Evolutionary conservation across 176 grass and related monocot genomes (phyloP).

Genomic region (Carex kokanica): DNA sequence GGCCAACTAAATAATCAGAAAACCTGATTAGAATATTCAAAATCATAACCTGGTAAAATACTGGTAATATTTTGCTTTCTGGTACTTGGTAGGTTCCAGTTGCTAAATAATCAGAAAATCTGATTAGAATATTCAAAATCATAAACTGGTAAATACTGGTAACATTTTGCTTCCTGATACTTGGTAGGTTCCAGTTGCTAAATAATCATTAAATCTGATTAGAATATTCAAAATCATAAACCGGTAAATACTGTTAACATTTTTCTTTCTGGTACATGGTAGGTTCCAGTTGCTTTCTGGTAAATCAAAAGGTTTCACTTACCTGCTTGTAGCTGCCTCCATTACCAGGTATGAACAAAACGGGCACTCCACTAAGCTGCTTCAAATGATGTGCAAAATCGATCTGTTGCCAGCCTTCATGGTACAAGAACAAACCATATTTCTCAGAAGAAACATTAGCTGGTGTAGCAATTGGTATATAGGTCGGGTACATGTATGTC

Average conservation of each 20-base stretch:
- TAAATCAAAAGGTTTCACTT: background rate
- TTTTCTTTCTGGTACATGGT: background rate
- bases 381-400: slow-evolving; percentile 68
- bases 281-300: background rate
- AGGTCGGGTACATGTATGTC: slow-evolving; percentile 99
- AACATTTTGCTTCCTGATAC: background rate
- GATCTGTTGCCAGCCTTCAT: slow-evolving; percentile 97
- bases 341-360: slow-evolving; percentile 92
- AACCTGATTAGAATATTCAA: background rate
- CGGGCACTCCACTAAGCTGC: slow-evolving; percentile 60
- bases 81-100: background rate
- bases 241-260: background rate
- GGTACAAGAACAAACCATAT: slow-evolving; percentile 89
- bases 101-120: background rate
- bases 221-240: background rate
- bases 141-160: background rate
- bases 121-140: background rate
- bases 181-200: background rate
- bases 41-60: background rate
- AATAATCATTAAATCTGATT: background rate
- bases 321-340: slow-evolving; percentile 99
- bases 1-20: background rate
- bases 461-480: slow-evolving; percentile 71
- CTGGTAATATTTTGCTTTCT: background rate
- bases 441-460: slow-evolving; percentile 69